Evolutionary conservation across 2,329 filamentous ascomycete genomes (phyloP), one percentile per base, ranked within the genome.

Genomic region (Chaetoscypha palmicola): DNA sequence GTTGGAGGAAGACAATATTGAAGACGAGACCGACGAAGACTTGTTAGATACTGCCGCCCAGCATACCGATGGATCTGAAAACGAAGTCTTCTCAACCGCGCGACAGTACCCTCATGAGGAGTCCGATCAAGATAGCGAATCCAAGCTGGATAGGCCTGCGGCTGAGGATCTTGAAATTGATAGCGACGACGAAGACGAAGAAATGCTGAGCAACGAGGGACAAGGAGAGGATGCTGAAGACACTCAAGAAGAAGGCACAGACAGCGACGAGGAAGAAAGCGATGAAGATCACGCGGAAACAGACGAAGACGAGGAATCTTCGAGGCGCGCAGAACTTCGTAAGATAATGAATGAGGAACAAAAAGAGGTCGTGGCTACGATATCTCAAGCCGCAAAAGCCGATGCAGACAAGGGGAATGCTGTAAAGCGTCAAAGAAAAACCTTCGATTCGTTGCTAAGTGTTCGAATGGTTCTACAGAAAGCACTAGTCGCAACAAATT

Each of bases 401-500:
- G 92, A 97, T 61, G 79, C 84, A 3, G 78, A 82, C 32, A 97
- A 97, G 65, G 92, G 92, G 10, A 68, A 76, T 43, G 91, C 91
- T 0, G 86, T 98, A 28, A 91, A 89, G 57, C 72, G 81, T 45
- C 92, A 98, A 66, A 80, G 89, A 40, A 83, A 82, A 49, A 79
- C 83, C 1, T 98, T 95, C 59, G 91, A 97, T 55, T 79, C 86
- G 0, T 76, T 97, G 1, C 74, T 98, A 23, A 94, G 95, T 66
- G 77, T 89, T 11, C 81, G 92, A 16, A 96, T 98, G 59, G 86
- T 91, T 48, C 68, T 98, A 14, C 94, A 98, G 64, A 97, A 96
- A 64, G 88, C 86, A 1, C 68, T 98, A 11, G 76, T 92, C 12
- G 82, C 86, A 0, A 77, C 83, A 20, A 96, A 96, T 63, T 83